Evolutionary conservation across 73 alveolate species (phyloP).

Genomic region (Paramecium sonneborni): DNA sequence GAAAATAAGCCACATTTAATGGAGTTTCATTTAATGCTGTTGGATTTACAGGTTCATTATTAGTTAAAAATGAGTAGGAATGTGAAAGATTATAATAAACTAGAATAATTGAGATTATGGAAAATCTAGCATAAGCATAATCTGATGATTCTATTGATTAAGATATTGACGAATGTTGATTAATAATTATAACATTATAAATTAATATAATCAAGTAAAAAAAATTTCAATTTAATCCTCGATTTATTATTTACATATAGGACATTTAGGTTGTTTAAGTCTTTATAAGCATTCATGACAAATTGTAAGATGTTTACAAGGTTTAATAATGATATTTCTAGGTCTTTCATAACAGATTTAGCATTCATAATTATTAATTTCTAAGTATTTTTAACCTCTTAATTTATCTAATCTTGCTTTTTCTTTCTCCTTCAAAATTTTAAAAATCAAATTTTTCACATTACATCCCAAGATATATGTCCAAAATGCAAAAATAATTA

Average conservation of each 20-base stretch:
- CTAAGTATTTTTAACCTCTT: not conserved
- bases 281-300: not conserved
- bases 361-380: not conserved
- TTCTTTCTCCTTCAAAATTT: not conserved
- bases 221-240: constrained; percentile 5
- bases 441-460: not conserved
- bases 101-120: not conserved
- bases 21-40: constrained; percentile 27
- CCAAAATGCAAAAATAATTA: not conserved
- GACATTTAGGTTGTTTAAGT: not conserved
- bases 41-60: constrained; percentile 32
- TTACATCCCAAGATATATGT: not conserved
- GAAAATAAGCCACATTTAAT: not conserved
- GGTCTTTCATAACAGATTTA: constrained; percentile 10
- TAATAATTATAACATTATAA: not conserved
- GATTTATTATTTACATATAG: not conserved
- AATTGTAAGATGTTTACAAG: not conserved
- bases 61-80: not conserved
- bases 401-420: not conserved
- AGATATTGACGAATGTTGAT: not conserved
- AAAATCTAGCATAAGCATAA: not conserved
- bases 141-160: not conserved
- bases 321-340: not conserved
- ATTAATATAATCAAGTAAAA: not conserved
- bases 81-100: not conserved